Percentiles rank a stretch among this genome's conserved stretches.
Conservation (phyloP, 1,139 yeast species). For the Suhomyces yuchorum region DNA sequence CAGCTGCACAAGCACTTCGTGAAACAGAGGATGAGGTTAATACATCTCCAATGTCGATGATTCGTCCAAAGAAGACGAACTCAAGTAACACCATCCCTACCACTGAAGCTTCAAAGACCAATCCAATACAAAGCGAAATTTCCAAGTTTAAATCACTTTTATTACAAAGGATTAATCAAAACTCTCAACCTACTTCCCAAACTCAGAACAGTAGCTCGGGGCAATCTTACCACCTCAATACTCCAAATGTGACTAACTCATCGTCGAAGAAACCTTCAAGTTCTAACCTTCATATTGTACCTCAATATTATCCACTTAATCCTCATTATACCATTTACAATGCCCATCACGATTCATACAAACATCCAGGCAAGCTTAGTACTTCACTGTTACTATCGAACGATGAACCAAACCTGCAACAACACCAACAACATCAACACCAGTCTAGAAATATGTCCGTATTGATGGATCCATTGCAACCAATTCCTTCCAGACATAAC, state of each 20-base stretch:
- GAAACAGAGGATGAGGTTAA: conserved; percentile 16
- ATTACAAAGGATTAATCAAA: conserved; percentile 14
- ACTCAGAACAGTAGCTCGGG: conserved; percentile 6
- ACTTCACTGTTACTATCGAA: conserved; percentile 11
- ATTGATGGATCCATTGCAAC: conserved; percentile 40
- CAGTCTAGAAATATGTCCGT: conserved; percentile 24
- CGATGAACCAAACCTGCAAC: conserved; percentile 6
- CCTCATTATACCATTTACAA: conserved; percentile 38
- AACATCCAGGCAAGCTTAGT: conserved; percentile 10
- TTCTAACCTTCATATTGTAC: conserved; percentile 27
- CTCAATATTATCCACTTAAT: conserved; percentile 42
- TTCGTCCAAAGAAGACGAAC: conserved; percentile 8
- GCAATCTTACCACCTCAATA: conserved; percentile 19
- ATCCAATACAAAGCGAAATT: conserved; percentile 14
- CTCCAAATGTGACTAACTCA: conserved; percentile 5
- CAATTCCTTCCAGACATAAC: conserved; percentile 23
- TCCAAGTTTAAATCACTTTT: conserved; percentile 15
- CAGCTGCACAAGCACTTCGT: conserved; percentile 9
- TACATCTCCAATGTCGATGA: conserved; percentile 20
- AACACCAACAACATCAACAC: conserved; percentile 2
- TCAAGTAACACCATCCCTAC: not conserved
- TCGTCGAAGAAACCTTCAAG: conserved; percentile 22
- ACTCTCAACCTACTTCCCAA: not conserved
- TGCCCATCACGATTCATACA: conserved; percentile 13
- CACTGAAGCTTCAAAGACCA: not conserved